A percentile compares a stretch with the other conserved stretches of the same genome.
phyloP scores from a whole-genome alignment of 805 yeast genomes.

The Starmerella bombicola region DNA sequence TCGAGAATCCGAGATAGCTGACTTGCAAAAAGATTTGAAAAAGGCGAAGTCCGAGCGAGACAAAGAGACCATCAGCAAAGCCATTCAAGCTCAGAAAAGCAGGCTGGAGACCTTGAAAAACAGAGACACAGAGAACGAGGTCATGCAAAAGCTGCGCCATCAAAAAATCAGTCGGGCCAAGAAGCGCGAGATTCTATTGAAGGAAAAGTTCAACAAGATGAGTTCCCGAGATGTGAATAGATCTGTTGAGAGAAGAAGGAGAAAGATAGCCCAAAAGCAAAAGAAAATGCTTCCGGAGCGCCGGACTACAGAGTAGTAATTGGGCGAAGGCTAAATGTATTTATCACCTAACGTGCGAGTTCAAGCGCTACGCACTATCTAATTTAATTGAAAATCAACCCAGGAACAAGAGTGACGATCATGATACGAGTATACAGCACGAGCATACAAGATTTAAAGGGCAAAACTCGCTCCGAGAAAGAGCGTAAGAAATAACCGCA shows the following conservation, averaged over 20 bases:
- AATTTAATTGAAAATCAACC: too few relatives aligned
- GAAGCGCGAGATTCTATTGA: constrained; percentile 29
- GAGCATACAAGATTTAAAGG: too few relatives aligned
- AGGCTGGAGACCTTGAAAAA: constrained; percentile 53
- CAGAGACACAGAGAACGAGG: constrained; percentile 60
- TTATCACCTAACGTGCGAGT: too few relatives aligned
- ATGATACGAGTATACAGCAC: too few relatives aligned
- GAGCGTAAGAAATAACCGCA: too few relatives aligned
- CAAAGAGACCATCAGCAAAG: constrained; percentile 26
- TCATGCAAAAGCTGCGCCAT: constrained; percentile 54
- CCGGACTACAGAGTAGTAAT: constrained; percentile 14
- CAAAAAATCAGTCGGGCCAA: constrained; percentile 34
- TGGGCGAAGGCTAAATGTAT: too few relatives aligned
- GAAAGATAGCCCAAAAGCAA: constrained; percentile 32
- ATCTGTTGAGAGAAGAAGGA: constrained; percentile 28
- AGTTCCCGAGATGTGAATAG: constrained; percentile 28
- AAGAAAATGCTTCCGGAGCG: constrained; percentile 30
- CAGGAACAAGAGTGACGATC: too few relatives aligned
- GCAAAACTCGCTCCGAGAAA: too few relatives aligned
- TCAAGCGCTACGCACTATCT: too few relatives aligned
- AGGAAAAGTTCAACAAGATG: constrained; percentile 30
- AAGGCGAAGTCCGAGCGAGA: constrained; percentile 37
- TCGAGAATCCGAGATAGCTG: constrained; percentile 56
- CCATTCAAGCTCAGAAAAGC: constrained; percentile 28
- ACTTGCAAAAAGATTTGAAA: constrained; percentile 41